Percentiles rank a stretch among this genome's conserved stretches.
phyloP scores from a whole-genome alignment of 129 eudicot species.

The Saposhnikovia divaricata region DNA sequence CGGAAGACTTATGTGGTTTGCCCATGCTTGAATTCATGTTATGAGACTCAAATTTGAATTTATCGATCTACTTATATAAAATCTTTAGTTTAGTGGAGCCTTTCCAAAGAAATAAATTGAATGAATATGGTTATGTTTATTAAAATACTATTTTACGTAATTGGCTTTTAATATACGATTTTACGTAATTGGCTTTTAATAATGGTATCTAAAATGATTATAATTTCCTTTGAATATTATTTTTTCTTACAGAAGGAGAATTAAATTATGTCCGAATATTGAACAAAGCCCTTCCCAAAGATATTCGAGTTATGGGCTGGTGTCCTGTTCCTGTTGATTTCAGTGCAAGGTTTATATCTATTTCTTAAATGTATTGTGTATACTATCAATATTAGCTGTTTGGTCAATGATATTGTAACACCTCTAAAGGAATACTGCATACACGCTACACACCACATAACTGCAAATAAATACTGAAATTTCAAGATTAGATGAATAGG shows the following conservation, averaged over 20 bases:
- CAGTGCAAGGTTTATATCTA: slow-evolving; percentile 69
- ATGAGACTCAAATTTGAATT: not conserved
- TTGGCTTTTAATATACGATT: not conserved
- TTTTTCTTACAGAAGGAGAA: slow-evolving; percentile 43
- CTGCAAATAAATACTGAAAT: not conserved
- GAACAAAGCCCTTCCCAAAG: slow-evolving; percentile 73
- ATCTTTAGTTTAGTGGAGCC: not conserved
- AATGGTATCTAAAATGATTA: slow-evolving; percentile 5
- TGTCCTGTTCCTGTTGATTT: slow-evolving; percentile 72
- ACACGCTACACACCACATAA: not conserved
- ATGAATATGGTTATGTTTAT: not conserved
- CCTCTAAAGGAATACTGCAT: not conserved
- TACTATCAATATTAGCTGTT: not conserved
- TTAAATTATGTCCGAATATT: slow-evolving; percentile 73
- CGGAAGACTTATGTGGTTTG: slow-evolving; percentile 44
- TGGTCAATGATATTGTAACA: not conserved
- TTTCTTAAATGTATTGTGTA: not conserved
- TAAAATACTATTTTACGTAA: not conserved
- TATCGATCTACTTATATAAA: not conserved
- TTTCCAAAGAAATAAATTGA: not conserved
- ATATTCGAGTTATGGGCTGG: slow-evolving; percentile 89
- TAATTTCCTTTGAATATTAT: not conserved
- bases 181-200: not conserved
- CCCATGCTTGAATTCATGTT: slow-evolving; percentile 11
- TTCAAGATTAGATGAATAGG: not conserved